Base-by-base conservation (phyloP, 805 yeast species). In the Kodamaea kaohsiungensis region DNA sequence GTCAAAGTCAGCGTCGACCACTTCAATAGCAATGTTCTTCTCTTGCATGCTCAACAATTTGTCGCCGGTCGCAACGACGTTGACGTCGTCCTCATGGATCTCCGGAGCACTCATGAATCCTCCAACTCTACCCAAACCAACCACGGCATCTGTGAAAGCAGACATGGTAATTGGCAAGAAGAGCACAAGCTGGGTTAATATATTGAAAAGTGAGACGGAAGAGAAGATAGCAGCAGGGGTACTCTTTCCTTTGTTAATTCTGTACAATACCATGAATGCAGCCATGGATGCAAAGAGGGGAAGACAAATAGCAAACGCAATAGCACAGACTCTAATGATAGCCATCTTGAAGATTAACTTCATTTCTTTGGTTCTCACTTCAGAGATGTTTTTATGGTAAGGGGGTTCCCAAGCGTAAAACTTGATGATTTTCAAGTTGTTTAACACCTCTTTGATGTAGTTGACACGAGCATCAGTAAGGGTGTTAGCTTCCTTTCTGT, bases 361-460 rank as follows among this genome's bases (percentile, higher is more conserved):
- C 80, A 89, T 85, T 70, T 91, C 98, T 17, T 73, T 64, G 0
- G 65, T 62, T 66, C 98, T 81, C 25, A 82, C 75, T 10, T 75
- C 77, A 13, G 82, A 64, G 37, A 92, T 79, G 51, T 79, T 73
- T 8, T 77, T 67, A 52, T 78, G 77, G 66, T 90, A 92, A 0
- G 97, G 91, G 33, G 77, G 77, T 70, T 92, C 98, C 97, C 97
- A 92, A 0, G 96, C 89, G 67, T 91, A 92, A 67, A 81, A 88
- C 72, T 92, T 92, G 68, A 92, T 89, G 66, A 87, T 79, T 64
- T 88, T 89, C 79, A 92, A 82, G 59, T 88, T 84, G 64, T 81
- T 84, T 59, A 92, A 75, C 27, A 91, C 82, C 68, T 92, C 98
- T 59, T 89, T 87, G 67, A 91, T 85, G 48, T 83, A 77, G 47